Conservation (phyloP, 2,329 filamentous ascomycete species). For the Penicillium sclerotigenum region DNA sequence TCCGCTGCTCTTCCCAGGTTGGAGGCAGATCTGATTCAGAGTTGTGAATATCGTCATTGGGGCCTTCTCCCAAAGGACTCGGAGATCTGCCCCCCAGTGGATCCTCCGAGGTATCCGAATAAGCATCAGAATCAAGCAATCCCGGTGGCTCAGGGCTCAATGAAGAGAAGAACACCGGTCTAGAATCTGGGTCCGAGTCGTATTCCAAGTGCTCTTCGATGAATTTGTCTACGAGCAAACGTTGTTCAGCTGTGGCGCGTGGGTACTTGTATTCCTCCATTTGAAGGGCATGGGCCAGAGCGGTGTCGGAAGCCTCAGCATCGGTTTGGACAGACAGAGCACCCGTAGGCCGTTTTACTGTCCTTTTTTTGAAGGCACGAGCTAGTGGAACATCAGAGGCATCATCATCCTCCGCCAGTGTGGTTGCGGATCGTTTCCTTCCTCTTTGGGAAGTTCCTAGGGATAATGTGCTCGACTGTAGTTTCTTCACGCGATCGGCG, state of each 20-base stretch:
- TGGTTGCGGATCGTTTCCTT: conserved; percentile 43
- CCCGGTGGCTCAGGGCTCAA: not conserved
- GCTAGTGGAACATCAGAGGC: conserved; percentile 54
- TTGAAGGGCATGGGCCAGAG: conserved; percentile 57
- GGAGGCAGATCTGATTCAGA: conserved; percentile 8
- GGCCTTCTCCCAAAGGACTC: not conserved
- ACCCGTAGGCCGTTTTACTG: conserved; percentile 44
- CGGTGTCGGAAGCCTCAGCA: conserved; percentile 44
- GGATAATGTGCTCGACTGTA: conserved; percentile 51
- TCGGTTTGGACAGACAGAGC: conserved; percentile 41
- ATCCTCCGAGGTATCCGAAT: conserved; percentile 17
- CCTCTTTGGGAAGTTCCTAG: conserved; percentile 36
- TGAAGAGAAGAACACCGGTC: not conserved
- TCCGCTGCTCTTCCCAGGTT: conserved; percentile 18
- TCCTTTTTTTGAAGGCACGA: conserved; percentile 49
- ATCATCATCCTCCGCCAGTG: conserved; percentile 35
- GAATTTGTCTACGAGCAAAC: conserved; percentile 15
- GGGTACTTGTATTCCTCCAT: conserved; percentile 50
- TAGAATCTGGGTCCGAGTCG: not conserved
- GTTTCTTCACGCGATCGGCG: conserved; percentile 45
- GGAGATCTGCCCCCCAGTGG: conserved; percentile 9
- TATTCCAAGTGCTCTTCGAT: conserved; percentile 18
- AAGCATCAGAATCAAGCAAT: not conserved
- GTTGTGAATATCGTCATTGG: not conserved
- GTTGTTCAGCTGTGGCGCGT: conserved; percentile 38